Percentiles rank a stretch among this genome's conserved stretches.
Evolutionary conservation across 371 early-diverging fungal genomes (phyloP).

Genomic region (Mucor velutinosus): DNA sequence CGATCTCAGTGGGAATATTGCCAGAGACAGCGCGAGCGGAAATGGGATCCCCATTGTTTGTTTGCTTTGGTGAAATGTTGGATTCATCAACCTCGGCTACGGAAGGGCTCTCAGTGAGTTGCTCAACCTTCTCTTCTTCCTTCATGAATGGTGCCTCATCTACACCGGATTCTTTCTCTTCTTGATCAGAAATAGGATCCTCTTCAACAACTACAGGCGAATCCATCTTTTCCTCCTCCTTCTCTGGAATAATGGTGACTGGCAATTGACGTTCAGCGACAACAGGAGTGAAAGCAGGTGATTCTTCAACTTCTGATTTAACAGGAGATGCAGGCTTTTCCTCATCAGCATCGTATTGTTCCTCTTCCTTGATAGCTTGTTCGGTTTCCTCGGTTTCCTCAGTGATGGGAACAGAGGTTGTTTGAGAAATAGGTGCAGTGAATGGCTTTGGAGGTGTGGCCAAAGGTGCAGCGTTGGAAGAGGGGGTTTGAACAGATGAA

Average conservation of each 20-base stretch:
- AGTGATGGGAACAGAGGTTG: background rate
- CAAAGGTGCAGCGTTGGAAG: slow-evolving; percentile 2
- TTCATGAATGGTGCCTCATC: slow-evolving; percentile 3
- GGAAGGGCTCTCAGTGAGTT: background rate
- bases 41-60: background rate
- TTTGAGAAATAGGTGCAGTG: background rate
- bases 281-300: slow-evolving; percentile 5
- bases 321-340: slow-evolving; percentile 10
- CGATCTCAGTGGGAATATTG: background rate
- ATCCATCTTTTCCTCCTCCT: background rate
- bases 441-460: slow-evolving; percentile 7
- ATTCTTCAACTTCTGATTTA: slow-evolving; percentile 4
- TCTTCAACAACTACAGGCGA: slow-evolving; percentile 5
- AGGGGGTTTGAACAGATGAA: slow-evolving; percentile 15
- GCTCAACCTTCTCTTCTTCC: background rate
- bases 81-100: background rate
- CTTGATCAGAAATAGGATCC: slow-evolving; percentile 17
- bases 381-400: background rate
- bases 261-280: background rate
- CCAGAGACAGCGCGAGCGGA: background rate
- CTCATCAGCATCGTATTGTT: slow-evolving; percentile 11
- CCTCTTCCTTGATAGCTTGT: slow-evolving; percentile 10
- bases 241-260: background rate
- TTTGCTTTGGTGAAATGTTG: background rate
- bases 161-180: slow-evolving; percentile 15